Evolutionary conservation across 352 stramenopile species (phyloP).

Genomic region (Phytophthora tentaculata): DNA sequence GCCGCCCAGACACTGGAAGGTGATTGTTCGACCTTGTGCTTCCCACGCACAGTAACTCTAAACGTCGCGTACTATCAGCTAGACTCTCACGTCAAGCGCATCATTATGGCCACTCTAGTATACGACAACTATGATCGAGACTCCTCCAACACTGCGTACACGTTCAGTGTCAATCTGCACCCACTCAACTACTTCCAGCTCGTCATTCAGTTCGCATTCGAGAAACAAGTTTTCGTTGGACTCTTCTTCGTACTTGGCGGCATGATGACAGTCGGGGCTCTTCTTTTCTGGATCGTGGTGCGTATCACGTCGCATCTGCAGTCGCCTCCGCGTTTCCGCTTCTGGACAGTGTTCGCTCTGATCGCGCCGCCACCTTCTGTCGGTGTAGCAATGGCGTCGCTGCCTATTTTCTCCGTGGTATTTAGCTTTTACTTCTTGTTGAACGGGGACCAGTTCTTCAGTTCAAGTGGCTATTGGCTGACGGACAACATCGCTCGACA

Average conservation of each 20-base stretch:
- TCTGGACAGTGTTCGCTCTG: conserved; percentile 92
- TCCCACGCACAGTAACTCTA: conserved; percentile 92
- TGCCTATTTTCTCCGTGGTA: conserved; percentile 85
- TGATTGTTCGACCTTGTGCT: conserved; percentile 93
- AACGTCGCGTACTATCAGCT: conserved; percentile 96
- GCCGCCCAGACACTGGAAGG: conserved; percentile 76
- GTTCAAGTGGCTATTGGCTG: conserved; percentile 70
- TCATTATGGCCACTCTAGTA: conserved; percentile 91
- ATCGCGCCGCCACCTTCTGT: conserved; percentile 89
- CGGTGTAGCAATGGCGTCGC: conserved; percentile 89
- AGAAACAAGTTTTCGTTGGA: conserved; percentile 91
- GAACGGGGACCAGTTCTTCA: conserved; percentile 61
- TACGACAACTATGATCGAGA: conserved; percentile 96
- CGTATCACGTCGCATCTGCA: conserved; percentile 92
- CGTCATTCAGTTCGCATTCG: conserved; percentile 97
- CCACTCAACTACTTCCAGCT: conserved; percentile 96
- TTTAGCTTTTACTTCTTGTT: conserved; percentile 73
- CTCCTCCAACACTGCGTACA: conserved; percentile 84
- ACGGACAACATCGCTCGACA: conserved; percentile 83
- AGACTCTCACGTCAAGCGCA: conserved; percentile 89
- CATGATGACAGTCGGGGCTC: conserved; percentile 78
- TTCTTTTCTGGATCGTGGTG: conserved; percentile 92
- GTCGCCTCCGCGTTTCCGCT: conserved; percentile 91
- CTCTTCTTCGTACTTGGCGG: conserved; percentile 94
- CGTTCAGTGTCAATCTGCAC: conserved; percentile 92